phyloP scores from a whole-genome alignment of 1,284 basidiomycete species.

The Neolentinus lepideus region DNA sequence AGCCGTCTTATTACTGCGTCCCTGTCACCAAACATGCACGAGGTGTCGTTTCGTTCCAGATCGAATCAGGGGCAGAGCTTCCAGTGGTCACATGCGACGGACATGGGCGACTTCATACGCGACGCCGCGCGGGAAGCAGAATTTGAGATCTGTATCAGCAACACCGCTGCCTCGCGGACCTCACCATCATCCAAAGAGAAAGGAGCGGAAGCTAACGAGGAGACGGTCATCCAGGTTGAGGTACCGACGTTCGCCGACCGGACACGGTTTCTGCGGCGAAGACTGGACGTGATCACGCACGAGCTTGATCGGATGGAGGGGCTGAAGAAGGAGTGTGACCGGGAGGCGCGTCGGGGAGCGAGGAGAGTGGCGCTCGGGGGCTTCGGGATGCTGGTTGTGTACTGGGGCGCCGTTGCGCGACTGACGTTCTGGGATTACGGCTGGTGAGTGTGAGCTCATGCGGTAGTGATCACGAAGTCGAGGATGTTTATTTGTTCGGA shows the following conservation, averaged over 20 bases:
- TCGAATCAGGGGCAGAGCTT: constrained; percentile 29
- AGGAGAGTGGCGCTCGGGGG: constrained; percentile 50
- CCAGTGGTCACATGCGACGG: constrained; percentile 62
- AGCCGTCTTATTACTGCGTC: constrained; percentile 40
- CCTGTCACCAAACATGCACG: constrained; percentile 25
- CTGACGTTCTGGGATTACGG: constrained; percentile 61
- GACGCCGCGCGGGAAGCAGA: constrained; percentile 48
- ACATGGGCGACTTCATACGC: constrained; percentile 61
- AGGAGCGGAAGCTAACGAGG: constrained; percentile 9
- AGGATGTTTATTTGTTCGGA: not conserved
- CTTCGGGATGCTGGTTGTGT: constrained; percentile 49
- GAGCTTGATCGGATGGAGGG: constrained; percentile 41
- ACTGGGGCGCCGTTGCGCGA: constrained; percentile 57
- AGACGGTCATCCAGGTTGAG: constrained; percentile 37
- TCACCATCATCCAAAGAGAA: constrained; percentile 7
- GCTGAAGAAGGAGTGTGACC: constrained; percentile 49
- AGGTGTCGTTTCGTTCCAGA: constrained; percentile 39
- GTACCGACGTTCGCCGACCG: constrained; percentile 60
- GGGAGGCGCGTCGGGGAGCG: constrained; percentile 47
- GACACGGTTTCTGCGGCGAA: constrained; percentile 50
- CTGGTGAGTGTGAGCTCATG: constrained; percentile 28
- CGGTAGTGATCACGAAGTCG: not conserved
- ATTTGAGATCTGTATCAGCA: constrained; percentile 44
- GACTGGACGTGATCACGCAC: constrained; percentile 34
- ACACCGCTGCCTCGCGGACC: constrained; percentile 9